Percentiles rank a stretch among this genome's conserved stretches.
Evolutionary conservation across 371 early-diverging fungal species (phyloP).

Genomic region (Mucor velutinosus): DNA sequence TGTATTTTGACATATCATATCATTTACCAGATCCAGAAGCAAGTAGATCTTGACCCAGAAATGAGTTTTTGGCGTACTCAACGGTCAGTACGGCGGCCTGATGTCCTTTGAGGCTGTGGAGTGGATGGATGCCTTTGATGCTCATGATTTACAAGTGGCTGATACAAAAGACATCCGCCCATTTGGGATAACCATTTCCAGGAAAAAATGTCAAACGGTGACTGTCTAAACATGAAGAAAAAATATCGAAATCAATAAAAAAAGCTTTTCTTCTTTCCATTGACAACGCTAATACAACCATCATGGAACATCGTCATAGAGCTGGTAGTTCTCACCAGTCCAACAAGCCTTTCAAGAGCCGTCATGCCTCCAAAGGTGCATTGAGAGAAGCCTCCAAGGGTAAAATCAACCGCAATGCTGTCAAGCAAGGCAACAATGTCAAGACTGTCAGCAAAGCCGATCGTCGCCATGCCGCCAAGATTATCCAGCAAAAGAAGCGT

Average conservation of each 20-base stretch:
- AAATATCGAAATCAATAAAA: constrained; percentile 5
- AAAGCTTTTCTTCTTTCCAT: constrained; percentile 13
- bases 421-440: constrained; percentile 53
- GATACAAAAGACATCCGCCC: background rate
- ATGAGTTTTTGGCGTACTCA: constrained; percentile 15
- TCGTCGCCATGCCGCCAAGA: constrained; percentile 81
- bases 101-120: constrained; percentile 25
- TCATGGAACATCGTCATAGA: constrained; percentile 57
- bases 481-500: constrained; percentile 83
- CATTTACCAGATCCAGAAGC: constrained; percentile 36
- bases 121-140: constrained; percentile 9
- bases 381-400: constrained; percentile 84
- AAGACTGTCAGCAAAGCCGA: constrained; percentile 69
- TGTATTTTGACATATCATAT: background rate
- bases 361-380: constrained; percentile 81
- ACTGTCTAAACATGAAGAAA: constrained; percentile 7
- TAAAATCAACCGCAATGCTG: constrained; percentile 68
- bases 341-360: constrained; percentile 95
- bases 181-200: background rate
- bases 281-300: constrained; percentile 5
- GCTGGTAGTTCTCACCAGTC: constrained; percentile 80
- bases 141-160: constrained; percentile 13
- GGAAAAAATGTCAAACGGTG: constrained; percentile 6
- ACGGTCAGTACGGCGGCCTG: constrained; percentile 25
- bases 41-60: constrained; percentile 23